A percentile compares a stretch with the other conserved stretches of the same genome.
These are phyloP conservation scores for Saccharomycopsis selenospora DNA, from an alignment of 805 yeast species.

Conservation along the genomic window DNA sequence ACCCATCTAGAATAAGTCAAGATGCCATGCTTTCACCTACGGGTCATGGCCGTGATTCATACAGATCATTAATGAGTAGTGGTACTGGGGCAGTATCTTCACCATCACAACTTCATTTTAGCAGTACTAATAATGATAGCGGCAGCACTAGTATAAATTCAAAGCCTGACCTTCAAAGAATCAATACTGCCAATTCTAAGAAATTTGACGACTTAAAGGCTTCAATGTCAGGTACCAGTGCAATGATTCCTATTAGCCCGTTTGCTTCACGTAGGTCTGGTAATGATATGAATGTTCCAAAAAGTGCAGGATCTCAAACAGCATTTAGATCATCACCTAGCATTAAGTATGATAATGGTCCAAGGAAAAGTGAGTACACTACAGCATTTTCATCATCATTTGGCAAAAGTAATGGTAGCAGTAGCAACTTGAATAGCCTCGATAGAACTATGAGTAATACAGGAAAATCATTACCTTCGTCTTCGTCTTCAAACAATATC, in stretches of 20 bases:
- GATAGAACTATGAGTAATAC: background rate
- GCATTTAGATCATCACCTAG: background rate
- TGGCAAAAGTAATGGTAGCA: background rate
- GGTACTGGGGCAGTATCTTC: background rate
- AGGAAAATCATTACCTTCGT: background rate
- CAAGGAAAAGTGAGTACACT: background rate
- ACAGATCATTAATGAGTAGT: background rate
- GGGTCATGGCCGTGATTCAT: background rate
- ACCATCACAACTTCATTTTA: background rate
- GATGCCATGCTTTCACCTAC: background rate
- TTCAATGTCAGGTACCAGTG: background rate
- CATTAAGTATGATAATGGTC: background rate
- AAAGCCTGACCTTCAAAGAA: background rate
- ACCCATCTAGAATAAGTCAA: no score
- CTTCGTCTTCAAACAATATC: background rate
- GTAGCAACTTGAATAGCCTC: background rate
- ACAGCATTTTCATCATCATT: background rate
- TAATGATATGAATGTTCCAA: background rate
- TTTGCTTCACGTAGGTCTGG: background rate
- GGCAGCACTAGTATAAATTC: background rate
- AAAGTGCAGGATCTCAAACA: background rate
- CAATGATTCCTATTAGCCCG: background rate
- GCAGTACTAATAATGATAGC: background rate
- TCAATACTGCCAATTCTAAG: background rate
- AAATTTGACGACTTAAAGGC: background rate